Evolutionary conservation across 2,329 filamentous ascomycete species (phyloP), one percentile per base, ranked within the genome.

Genomic region (Fusarium kyushuense): DNA sequence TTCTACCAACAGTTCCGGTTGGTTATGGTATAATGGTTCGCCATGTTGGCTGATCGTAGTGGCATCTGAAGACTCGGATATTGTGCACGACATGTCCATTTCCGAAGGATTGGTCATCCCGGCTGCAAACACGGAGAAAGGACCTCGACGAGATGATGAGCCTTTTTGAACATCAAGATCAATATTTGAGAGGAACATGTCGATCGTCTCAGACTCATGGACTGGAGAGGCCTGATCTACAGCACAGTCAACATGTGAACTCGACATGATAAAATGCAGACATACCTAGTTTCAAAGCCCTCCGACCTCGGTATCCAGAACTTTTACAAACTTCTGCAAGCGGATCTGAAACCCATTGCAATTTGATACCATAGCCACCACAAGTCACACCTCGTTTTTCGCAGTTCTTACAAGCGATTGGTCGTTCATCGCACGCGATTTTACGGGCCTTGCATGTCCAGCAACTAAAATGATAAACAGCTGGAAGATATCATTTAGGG

Each of bases 401-500:
- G 30, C 52, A 54, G 16, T 54, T 54, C 8, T 38, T 46, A 29
- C 52, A 54, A 2, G 25, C 32, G 6, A 30, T 38, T 30, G 41
- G 52, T 9, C n/a, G 25, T 30, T 54, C 32, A n/a, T 54, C 52
- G 16, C 52, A 54, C 6, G 27, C 33, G 14, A 54, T 25, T 30
- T 54, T 54, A 3, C 52, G 52, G 8, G 6, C 25, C 38, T 47
- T 54, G 16, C 52, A 54, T 10, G 52, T 54, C 52, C 52, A 54
- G 11, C 52, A 54, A n/a, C 52, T 54, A 8, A 3, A 2, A 21
- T 8, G 16, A 16, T 47, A 2, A 25, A 12, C 13, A 3, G 10
- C 17, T 3, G n/a, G 27, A 21, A 32, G 4, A 47, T 6, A 9
- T 12, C 14, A 25, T 23, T 2, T 1, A 33, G 5, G 10, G 30